Evolutionary conservation across 352 stramenopile genomes (phyloP), one percentile per base, ranked within the genome.

Genomic region (Phytopythium vexans): DNA sequence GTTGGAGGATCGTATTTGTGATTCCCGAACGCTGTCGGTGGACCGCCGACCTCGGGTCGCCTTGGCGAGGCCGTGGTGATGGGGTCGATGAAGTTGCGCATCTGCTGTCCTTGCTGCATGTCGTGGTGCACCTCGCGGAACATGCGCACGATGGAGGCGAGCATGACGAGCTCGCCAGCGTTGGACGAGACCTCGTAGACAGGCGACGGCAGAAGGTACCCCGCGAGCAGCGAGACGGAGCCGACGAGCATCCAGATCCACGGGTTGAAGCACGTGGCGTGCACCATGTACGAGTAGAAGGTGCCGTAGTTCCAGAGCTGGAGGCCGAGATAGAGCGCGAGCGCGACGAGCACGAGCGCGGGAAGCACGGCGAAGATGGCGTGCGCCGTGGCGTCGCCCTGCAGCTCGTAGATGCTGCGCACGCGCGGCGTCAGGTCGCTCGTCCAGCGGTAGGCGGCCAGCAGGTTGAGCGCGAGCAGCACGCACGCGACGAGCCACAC

Each of bases 241-340:
- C 83, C 83, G 11, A 94, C 77, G 12, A 94, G 67, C 81, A 94
- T 94, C 77, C 79, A 94, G 63, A 94, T 92, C 83, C 83, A 94
- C 45, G 83, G 81, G 52, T 94, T 94, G 53, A 89, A 94, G 61
- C 80, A 89, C 55, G 81, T 92, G 7, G 81, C 82, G 46, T 94
- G 77, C 32, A 94, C 76, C 56, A 84, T 89, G 64, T 88, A 94
- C 38, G 83, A 89, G 72, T 92, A 89, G 51, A 89, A 85, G 40
- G 76, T 90, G 60, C 83, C 83, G 56, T 94, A 94, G 50, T 92
- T 92, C 83, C 83, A 94, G 32, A 94, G 55, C 47, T 75, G 64
- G 3, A 94, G 56, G 0, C 83, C 83, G 52, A 92, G 78, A 55
- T 91, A 91, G 12, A 92, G 62, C 44, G 83, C 72, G 8, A 92